A percentile compares a stretch with the other conserved stretches of the same genome.
phyloP scores from a whole-genome alignment of 1,284 basidiomycete species.

The Serendipita sp. region DNA sequence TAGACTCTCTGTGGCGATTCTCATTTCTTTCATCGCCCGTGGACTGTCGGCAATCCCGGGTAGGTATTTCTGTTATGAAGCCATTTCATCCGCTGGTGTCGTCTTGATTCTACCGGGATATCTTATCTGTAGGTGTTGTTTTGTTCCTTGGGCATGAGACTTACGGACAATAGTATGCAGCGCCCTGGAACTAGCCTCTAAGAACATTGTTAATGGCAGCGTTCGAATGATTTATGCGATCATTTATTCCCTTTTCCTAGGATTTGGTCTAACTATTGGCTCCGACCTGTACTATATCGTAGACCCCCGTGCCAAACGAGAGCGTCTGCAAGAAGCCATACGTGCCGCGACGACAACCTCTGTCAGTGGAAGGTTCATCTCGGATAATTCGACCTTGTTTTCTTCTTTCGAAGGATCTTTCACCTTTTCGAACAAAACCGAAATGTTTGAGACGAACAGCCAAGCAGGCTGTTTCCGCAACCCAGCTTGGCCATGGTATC shows the following conservation, averaged over 20 bases:
- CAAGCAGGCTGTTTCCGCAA: slow-evolving; percentile 55
- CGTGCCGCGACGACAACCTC: slow-evolving; percentile 34
- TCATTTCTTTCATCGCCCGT: slow-evolving; percentile 67
- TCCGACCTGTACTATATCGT: slow-evolving; percentile 74
- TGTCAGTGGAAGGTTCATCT: slow-evolving; percentile 51
- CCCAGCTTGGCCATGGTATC: slow-evolving; percentile 53
- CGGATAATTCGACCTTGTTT: slow-evolving; percentile 42
- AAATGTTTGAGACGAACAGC: slow-evolving; percentile 13
- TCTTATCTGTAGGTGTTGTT: slow-evolving; percentile 47
- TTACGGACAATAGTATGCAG: slow-evolving; percentile 49
- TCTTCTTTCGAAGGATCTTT: slow-evolving; percentile 54
- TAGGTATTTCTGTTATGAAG: slow-evolving; percentile 73
- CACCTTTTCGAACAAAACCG: slow-evolving; percentile 49
- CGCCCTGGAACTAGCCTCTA: slow-evolving; percentile 74
- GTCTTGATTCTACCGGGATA: slow-evolving; percentile 74
- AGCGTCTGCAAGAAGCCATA: slow-evolving; percentile 37
- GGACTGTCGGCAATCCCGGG: slow-evolving; percentile 60
- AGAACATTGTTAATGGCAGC: slow-evolving; percentile 75
- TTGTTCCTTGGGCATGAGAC: slow-evolving; percentile 2
- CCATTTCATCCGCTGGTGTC: slow-evolving; percentile 71
- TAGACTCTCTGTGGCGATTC: slow-evolving; percentile 69
- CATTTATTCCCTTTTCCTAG: slow-evolving; percentile 80
- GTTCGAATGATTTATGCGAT: slow-evolving; percentile 84
- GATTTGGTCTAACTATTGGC: slow-evolving; percentile 79
- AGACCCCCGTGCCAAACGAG: slow-evolving; percentile 42